Conservation (phyloP, 176 grass and related monocot genomes). For the Phragmites australis region DNA sequence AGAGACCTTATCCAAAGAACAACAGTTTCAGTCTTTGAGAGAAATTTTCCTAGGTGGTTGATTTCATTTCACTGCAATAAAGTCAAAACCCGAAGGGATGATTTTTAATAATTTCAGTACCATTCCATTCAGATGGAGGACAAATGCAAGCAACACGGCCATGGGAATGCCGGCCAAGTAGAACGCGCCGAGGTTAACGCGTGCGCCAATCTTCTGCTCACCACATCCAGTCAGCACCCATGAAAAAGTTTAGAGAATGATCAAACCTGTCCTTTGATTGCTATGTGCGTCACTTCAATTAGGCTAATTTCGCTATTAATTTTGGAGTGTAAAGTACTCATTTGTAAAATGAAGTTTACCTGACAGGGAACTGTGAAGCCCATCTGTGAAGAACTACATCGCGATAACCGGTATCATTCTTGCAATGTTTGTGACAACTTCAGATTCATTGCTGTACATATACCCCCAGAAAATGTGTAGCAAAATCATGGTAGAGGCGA, state of each 20-base stretch:
- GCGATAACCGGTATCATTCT: too few relatives aligned
- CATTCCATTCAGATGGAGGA: conserved; percentile 3
- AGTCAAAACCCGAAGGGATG: background rate
- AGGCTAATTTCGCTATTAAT: background rate
- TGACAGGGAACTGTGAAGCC: too few relatives aligned
- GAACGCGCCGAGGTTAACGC: background rate
- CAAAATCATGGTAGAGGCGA: too few relatives aligned
- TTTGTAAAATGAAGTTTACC: background rate
- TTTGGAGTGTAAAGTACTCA: background rate
- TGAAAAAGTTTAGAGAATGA: background rate
- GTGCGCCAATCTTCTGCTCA: conserved; percentile 3
- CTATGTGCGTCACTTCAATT: background rate
- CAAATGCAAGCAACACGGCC: conserved; percentile 4
- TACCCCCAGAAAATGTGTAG: too few relatives aligned
- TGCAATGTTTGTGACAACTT: too few relatives aligned
- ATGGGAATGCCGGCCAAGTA: conserved; percentile 15
- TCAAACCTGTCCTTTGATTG: background rate
- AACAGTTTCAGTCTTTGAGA: background rate
- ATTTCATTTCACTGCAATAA: background rate
- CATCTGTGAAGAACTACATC: too few relatives aligned
- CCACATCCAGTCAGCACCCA: conserved; percentile 14
- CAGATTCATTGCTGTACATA: too few relatives aligned
- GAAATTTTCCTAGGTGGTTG: background rate
- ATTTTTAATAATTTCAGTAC: background rate
- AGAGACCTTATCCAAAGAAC: conserved; percentile 21